Evolutionary conservation across 2,329 filamentous ascomycete genomes (phyloP).

Genomic region (Dendryphion nanum): DNA sequence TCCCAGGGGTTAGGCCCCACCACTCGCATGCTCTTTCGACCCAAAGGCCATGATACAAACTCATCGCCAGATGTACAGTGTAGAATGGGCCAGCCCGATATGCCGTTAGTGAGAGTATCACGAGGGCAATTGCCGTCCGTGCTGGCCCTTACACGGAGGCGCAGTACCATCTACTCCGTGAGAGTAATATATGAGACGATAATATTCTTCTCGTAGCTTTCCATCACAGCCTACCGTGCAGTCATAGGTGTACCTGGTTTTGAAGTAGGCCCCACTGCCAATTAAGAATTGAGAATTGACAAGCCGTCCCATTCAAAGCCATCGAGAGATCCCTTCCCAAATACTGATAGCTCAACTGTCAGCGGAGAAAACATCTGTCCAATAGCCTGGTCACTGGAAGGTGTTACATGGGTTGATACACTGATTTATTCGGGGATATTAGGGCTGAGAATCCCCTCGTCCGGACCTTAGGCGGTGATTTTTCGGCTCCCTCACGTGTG

Average conservation of each 20-base stretch:
- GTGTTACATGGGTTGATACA: background rate
- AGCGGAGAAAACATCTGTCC: conserved; percentile 1
- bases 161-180: conserved; percentile 15
- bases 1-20: conserved; percentile 20
- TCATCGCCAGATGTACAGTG: conserved; percentile 16
- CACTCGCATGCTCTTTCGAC: conserved; percentile 14
- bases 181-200: conserved; percentile 20
- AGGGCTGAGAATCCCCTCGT: conserved; percentile 6
- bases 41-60: conserved; percentile 10
- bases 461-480: conserved; percentile 4
- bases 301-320: background rate
- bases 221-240: conserved; percentile 4
- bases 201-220: conserved; percentile 9
- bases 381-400: conserved; percentile 9
- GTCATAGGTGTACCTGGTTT: conserved; percentile 2
- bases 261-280: conserved; percentile 5
- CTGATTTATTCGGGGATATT: conserved; percentile 3
- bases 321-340: conserved; percentile 2
- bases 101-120: conserved; percentile 19
- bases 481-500: conserved; percentile 4
- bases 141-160: conserved; percentile 15
- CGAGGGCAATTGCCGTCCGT: conserved; percentile 24
- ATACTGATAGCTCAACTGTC: background rate
- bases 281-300: conserved; percentile 1
- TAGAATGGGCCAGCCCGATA: conserved; percentile 14